Evolutionary conservation across 2,329 filamentous ascomycete genomes (phyloP).

Genomic region (Colletotrichum cordylinicola): DNA sequence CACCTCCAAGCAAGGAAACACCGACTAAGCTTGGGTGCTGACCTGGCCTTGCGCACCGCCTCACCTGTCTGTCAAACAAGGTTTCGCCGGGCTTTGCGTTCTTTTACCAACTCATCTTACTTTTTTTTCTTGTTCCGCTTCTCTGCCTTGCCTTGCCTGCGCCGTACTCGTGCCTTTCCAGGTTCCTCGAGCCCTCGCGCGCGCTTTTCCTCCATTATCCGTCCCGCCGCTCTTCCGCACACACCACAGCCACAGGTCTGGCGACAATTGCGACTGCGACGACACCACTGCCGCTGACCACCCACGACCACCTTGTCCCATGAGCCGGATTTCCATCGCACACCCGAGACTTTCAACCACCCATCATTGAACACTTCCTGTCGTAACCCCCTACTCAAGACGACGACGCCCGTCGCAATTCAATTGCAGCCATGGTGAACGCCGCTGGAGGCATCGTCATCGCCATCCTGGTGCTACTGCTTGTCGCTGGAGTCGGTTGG

Average conservation of each 20-base stretch:
- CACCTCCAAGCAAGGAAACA: not conserved
- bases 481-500: constrained; percentile 67
- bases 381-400: not conserved
- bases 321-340: constrained; percentile 16
- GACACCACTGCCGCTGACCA: not conserved
- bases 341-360: not conserved
- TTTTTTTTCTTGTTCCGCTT: not conserved
- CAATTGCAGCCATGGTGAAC: constrained; percentile 54
- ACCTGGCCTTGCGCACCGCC: constrained; percentile 8
- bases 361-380: not conserved
- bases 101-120: not conserved
- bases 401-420: constrained; percentile 12
- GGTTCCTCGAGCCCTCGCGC: not conserved
- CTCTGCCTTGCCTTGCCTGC: not conserved
- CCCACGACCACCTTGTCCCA: not conserved
- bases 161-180: not conserved
- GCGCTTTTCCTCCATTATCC: not conserved
- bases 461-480: constrained; percentile 68
- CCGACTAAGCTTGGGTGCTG: not conserved
- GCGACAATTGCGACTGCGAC: not conserved
- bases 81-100: constrained; percentile 12
- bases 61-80: constrained; percentile 14
- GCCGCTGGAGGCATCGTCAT: constrained; percentile 74
- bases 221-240: not conserved
- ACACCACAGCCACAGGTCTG: not conserved